A percentile compares a stretch with the other conserved stretches of the same genome.
Evolutionary conservation across 176 grass and related monocot species (phyloP).

Genomic region (Pontederia crassipes): DNA sequence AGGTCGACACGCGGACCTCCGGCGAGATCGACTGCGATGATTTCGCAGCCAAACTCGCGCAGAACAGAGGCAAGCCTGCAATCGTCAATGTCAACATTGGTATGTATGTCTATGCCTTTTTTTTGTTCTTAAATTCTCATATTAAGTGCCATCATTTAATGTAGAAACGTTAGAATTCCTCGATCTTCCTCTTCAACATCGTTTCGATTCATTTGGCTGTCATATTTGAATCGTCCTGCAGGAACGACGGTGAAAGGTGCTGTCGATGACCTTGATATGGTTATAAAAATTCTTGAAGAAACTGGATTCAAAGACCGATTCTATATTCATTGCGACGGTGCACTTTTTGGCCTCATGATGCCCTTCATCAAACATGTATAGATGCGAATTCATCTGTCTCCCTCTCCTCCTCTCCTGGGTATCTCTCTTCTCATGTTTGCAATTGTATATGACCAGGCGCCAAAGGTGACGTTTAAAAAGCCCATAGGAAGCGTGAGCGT

Average conservation of each 20-base stretch:
- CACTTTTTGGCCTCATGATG: slow-evolving; percentile 81
- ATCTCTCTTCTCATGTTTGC: too few species aligned
- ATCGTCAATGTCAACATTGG: slow-evolving; percentile 80
- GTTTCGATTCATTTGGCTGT: neutral
- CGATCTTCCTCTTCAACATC: too few species aligned
- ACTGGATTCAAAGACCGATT: slow-evolving; percentile 53
- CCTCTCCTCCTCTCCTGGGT: neutral
- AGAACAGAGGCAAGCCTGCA: slow-evolving; percentile 55
- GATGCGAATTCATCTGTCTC: neutral
- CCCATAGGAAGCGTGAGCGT: too few species aligned
- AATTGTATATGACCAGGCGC: too few species aligned
- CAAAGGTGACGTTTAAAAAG: too few species aligned
- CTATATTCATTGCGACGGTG: slow-evolving; percentile 78
- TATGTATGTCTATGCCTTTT: slow-evolving; percentile 22
- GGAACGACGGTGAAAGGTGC: slow-evolving; percentile 75
- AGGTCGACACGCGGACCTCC: slow-evolving; percentile 48
- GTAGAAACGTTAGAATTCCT: neutral
- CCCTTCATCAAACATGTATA: slow-evolving; percentile 67
- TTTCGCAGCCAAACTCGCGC: slow-evolving; percentile 41
- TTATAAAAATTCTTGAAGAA: slow-evolving; percentile 68
- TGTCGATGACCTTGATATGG: slow-evolving; percentile 70
- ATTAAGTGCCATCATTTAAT: neutral
- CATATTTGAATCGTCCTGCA: slow-evolving; percentile 14
- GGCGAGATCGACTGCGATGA: slow-evolving; percentile 62
- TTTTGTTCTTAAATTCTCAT: too few species aligned